Percentiles rank a stretch among this genome's conserved stretches.
These are phyloP conservation scores for Erodium moschatum DNA, from an alignment of 441 rosid species.

Conservation along the genomic window DNA sequence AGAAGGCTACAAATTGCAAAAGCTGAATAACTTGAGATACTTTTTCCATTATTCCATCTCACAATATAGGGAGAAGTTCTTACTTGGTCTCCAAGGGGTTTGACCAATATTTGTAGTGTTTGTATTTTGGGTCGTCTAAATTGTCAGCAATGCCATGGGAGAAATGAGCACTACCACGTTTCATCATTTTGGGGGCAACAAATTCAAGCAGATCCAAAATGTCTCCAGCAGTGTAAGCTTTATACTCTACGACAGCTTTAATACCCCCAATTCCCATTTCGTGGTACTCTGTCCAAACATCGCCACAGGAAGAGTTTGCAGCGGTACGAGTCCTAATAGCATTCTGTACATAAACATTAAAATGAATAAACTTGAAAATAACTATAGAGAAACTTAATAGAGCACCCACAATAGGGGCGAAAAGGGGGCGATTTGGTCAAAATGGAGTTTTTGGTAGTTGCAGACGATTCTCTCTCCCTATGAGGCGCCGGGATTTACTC, in stretches of 20 bases:
- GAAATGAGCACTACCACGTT: constrained; percentile 77
- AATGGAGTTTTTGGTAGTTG: too few species aligned
- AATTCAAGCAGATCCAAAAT: constrained; percentile 57
- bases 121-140: constrained; percentile 76
- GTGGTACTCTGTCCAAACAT: constrained; percentile 94
- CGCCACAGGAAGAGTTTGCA: constrained; percentile 67
- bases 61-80: constrained; percentile 24
- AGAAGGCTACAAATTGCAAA: too few species aligned
- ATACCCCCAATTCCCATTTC: constrained; percentile 88
- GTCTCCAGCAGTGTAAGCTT: constrained; percentile 61
- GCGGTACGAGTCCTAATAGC: constrained; percentile 66
- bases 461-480: too few species aligned
- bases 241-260: constrained; percentile 70
- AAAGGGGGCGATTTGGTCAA: too few species aligned
- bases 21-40: too few species aligned
- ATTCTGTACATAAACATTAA: constrained; percentile 41
- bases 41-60: too few species aligned
- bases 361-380: neutral
- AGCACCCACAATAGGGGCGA: too few species aligned
- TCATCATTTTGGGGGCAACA: constrained; percentile 96
- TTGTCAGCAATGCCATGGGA: constrained; percentile 89
- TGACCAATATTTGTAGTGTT: constrained; percentile 82
- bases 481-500: too few species aligned
- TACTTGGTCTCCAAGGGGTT: constrained; percentile 90
- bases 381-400: neutral